Evolutionary conservation across 139 green algal genomes (phyloP), one percentile per base, ranked within the genome.

Genomic region (Tetraselmis chui): DNA sequence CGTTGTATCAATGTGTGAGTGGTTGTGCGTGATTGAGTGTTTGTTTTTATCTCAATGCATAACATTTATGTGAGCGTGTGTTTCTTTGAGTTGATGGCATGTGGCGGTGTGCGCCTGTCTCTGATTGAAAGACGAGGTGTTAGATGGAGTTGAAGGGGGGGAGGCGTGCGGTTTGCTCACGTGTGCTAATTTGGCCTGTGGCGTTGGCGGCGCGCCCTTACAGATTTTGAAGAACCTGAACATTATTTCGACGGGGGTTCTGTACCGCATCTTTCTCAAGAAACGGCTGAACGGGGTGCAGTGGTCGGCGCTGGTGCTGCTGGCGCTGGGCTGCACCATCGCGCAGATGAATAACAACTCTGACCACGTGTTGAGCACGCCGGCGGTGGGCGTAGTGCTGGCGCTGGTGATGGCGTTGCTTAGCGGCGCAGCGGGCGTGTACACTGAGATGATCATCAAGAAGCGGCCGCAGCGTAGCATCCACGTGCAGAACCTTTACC

Each of bases 191-290:
- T n/a, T n/a, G n/a, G 59, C 59, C 59, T 76, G 25, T 25, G 25
- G 59, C 59, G 59, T 76, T 76, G 26, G n/a, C n/a, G n/a, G n/a
- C n/a, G 82, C 88, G 28, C 93, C 90, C 22, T 94, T 90, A 79
- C 90, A 94, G 84, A 93, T 94, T 76, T 82, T 94, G 31, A 86
- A 90, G 80, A 94, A 94, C 83, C 83, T 94, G n/a, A 94, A 94
- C 78, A 94, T 94, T 25, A 80, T 94, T 27, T 91, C 86, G 30
- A 94, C 90, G 0, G 90, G 90, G 5, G 31, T 93, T 27, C 78
- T 94, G 30, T 87, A 93, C 74, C 84, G 90, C 30, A 11, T 88
- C 23, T 84, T 76, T 59, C 80, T 92, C 29, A 77, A 80, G 76
- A 87, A 86, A 18, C 67, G 76, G 11, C 81, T 93, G 23, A 81